Evolutionary conservation across 768 basidiomycete species (phyloP), one percentile per base, ranked within the genome.

Genomic region (Termitomyces sp.): DNA sequence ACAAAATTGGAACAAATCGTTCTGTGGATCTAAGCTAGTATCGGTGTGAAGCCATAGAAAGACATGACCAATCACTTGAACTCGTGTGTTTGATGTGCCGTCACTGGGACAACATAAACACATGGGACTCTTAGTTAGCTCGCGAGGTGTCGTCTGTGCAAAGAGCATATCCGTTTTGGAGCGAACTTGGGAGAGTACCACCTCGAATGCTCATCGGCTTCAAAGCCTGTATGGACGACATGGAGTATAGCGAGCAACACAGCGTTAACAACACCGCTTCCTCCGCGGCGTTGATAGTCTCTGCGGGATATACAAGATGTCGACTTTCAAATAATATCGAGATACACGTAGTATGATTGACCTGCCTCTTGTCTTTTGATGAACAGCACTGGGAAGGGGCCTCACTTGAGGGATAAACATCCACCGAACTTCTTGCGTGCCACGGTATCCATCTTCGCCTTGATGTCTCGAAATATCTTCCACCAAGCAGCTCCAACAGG

Each of bases 401-500:
- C 16, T 80, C 68, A 90, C 56, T 72, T 82, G 61, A 90, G 71
- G 2, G 80, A 85, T 59, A 94, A 67, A 10, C 73, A 72, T 1
- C 92, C 90, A 33, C 92, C 92, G 67, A 90, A 94, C 57, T 82
- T 82, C 68, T 79, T 81, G 60, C 80, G 77, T 5, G 82, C 80
- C 22, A 85, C 77, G n/a, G 70, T 73, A 62, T 92, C 87, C 72
- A 94, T 81, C 64, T 75, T 77, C 13, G 64, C 74, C 72, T 87
- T 90, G 2, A 92, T 84, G 31, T 81, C 80, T 58, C 81, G 74
- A 73, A 91, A 94, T 7, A 87, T 82, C 51, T 72, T 76, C 93
- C 92, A 95, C 94, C 93, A 95, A 39, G 82, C 82, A 66, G 76
- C 76, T 2, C 85, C 91, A 44, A 88, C 76, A 68, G 36, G 72